These are phyloP conservation scores for Fusarium falciforme DNA, from an alignment of 2,329 filamentous ascomycete genomes.

Conservation along the genomic window DNA sequence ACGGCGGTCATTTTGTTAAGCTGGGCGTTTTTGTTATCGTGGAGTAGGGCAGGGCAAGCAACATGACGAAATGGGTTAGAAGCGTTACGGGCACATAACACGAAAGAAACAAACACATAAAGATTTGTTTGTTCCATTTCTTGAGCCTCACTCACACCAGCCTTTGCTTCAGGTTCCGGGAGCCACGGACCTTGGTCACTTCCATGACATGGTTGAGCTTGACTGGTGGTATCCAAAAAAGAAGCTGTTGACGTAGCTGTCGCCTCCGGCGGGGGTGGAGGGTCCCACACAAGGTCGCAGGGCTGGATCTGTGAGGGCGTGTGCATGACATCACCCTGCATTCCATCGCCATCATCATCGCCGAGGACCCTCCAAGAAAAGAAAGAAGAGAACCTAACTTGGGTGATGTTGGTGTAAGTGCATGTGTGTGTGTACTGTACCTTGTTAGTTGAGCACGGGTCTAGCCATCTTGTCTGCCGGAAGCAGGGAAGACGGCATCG, in stretches of 20 bases:
- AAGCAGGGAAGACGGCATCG: conserved; percentile 41
- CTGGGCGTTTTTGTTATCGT: conserved; percentile 23
- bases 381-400: not conserved
- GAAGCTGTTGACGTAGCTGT: conserved; percentile 27
- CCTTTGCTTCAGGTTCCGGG: conserved; percentile 7
- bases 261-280: conserved; percentile 31
- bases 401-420: conserved; percentile 24
- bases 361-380: not conserved
- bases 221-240: not conserved
- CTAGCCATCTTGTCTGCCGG: conserved; percentile 3
- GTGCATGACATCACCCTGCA: conserved; percentile 52
- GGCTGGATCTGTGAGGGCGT: conserved; percentile 24
- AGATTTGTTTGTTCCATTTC: not conserved
- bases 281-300: conserved; percentile 21
- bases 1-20: conserved; percentile 10
- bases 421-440: not conserved
- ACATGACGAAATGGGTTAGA: conserved; percentile 5
- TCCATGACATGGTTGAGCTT: not conserved
- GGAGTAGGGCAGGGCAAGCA: not conserved
- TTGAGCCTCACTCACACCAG: not conserved
- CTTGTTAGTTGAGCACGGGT: not conserved
- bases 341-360: conserved; percentile 41
- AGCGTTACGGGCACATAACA: not conserved
- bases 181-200: conserved; percentile 26
- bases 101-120: not conserved